These are phyloP conservation scores for Salvia hispanica DNA, from an alignment of 257 asterid species.

Conservation along the genomic window DNA sequence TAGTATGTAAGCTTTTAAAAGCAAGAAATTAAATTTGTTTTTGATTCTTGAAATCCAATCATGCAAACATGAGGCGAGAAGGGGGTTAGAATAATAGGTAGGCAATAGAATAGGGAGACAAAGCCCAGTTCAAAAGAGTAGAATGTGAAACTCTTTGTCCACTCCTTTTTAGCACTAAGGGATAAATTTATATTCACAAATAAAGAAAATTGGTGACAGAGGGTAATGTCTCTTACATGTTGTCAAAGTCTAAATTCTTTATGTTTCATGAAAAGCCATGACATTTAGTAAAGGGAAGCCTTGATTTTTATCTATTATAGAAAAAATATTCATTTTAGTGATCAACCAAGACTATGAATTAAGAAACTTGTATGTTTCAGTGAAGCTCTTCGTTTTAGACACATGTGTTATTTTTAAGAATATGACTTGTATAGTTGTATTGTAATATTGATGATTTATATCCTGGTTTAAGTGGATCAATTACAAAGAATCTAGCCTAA, in stretches of 20 bases:
- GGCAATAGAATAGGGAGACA: conserved; percentile 52
- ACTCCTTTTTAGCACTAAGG: conserved; percentile 38
- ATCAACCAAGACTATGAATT: background rate
- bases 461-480: background rate
- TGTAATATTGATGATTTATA: background rate
- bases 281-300: background rate
- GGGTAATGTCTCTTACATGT: conserved; percentile 33
- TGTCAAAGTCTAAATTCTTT: conserved; percentile 5
- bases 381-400: no score
- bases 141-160: conserved; percentile 41
- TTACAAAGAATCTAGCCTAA: background rate
- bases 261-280: background rate
- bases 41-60: conserved; percentile 48
- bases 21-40: background rate
- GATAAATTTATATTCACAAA: conserved; percentile 25
- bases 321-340: conserved; percentile 3
- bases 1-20: background rate
- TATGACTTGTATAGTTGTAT: background rate
- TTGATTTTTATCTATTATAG: background rate
- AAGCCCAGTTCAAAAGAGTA: conserved; percentile 46
- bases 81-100: conserved; percentile 36
- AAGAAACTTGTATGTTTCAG: background rate
- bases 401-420: no score
- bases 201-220: conserved; percentile 42
- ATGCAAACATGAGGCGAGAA: conserved; percentile 58